A percentile compares a stretch with the other conserved stretches of the same genome.
These are phyloP conservation scores for Geranomyces variabilis DNA, from an alignment of 192 early-diverging fungal species.

Conservation along the genomic window DNA sequence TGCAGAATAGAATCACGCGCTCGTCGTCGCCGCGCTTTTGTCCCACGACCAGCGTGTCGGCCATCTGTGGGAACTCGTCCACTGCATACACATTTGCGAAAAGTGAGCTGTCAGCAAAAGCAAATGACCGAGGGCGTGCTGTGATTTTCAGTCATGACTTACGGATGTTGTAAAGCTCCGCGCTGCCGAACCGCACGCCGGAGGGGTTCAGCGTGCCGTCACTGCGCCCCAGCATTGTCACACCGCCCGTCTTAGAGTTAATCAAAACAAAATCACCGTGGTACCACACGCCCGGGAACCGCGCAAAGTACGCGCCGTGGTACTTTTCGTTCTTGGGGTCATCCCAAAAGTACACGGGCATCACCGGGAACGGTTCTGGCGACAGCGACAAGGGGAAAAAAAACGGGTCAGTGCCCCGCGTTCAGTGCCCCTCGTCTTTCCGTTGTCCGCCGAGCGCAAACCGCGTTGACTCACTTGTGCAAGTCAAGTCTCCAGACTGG, in stretches of 20 bases:
- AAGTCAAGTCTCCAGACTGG: conserved; percentile 88
- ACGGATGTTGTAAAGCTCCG: conserved; percentile 90
- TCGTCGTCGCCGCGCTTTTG: conserved; percentile 86
- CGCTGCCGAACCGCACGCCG: conserved; percentile 91
- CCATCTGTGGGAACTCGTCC: conserved; percentile 75
- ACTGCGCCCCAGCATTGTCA: conserved; percentile 90
- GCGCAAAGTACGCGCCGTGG: conserved; percentile 83
- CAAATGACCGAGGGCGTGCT: too few species aligned
- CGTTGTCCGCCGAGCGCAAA: neutral
- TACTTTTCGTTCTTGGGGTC: conserved; percentile 80
- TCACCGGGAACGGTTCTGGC: conserved; percentile 86
- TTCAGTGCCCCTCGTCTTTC: neutral
- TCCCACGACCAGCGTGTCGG: conserved; percentile 83
- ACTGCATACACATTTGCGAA: conserved; percentile 37
- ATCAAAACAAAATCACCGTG: conserved; percentile 94
- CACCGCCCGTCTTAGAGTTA: conserved; percentile 81
- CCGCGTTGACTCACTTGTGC: conserved; percentile 56
- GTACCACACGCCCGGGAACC: conserved; percentile 87
- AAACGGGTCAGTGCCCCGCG: too few species aligned
- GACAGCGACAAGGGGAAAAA: neutral
- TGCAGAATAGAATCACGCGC: conserved; percentile 88
- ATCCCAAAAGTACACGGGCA: conserved; percentile 96
- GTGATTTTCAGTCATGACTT: neutral
- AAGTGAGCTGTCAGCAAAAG: neutral
- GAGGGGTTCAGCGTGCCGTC: conserved; percentile 93